Base-by-base conservation (phyloP, 164 flowering plant species). In the Vitis rupestris region DNA sequence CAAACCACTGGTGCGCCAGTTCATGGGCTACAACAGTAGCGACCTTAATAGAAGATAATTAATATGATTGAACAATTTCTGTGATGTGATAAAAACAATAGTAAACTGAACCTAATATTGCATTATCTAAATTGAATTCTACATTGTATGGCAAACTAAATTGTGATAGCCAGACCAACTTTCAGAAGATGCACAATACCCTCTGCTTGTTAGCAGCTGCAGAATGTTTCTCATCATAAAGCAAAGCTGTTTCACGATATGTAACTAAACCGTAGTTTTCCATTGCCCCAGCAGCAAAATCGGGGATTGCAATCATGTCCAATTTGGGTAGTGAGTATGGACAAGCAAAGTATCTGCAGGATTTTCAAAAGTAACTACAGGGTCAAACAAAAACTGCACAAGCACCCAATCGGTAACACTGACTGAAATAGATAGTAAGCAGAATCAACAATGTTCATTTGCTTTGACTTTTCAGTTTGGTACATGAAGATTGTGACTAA, bases 261-360 rank as follows among this genome's bases (percentile, higher is more conserved):
- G 97, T 93, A 54, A 96, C 97, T 61, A 96, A 83, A 72, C 99
- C 99, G 85, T 91, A 96, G 71, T 96, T 96, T 77, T 96, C 99
- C 99, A 92, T 93, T 17, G 99, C 99, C 53, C 99, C 99, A 82
- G 93, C 92, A 82, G 98, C 87, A 86, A 96, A 96, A 79, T 96
- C 99, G 72, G 99, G 98, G 59, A 96, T 90, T 16, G 99, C 98
- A 81, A 91, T 63, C 99, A 92, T 92, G 79, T 96, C 99, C 80
- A 96, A 73, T 74, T 96, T 96, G 50, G 99, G 98, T 12, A 96
- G 88, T 65, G 97, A 53, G 77, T 93, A 96, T 27, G 98, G 97
- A 71, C 76, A 84, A 6, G 78, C 88, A 81, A 96, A 96, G 81
- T 93, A 96, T 66, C 99, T 96, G 82, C 14, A 66, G 1, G 31